Evolutionary conservation across 768 basidiomycete genomes (phyloP).

Genomic region (Tulasnella sp.): DNA sequence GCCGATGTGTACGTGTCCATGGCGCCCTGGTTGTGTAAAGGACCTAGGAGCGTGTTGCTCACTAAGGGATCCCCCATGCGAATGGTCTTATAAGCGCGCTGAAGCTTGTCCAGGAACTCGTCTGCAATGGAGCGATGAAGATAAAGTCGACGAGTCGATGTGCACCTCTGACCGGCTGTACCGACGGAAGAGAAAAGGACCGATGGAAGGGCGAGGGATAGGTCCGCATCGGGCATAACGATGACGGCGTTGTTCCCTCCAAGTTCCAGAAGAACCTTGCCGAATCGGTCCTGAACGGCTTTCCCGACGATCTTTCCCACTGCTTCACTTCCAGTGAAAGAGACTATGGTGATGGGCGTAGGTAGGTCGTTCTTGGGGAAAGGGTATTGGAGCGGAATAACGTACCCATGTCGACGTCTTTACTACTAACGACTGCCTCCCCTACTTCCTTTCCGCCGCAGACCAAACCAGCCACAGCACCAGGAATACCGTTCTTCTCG

Average conservation of each 20-base stretch:
- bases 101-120: constrained; percentile 64
- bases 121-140: constrained; percentile 71
- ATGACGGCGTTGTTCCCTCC: constrained; percentile 95
- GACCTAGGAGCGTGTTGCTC: constrained; percentile 66
- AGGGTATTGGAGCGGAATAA: too few species aligned
- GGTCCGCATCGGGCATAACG: constrained; percentile 88
- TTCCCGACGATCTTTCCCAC: constrained; percentile 84
- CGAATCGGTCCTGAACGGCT: constrained; percentile 76
- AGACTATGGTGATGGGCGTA: constrained; percentile 43
- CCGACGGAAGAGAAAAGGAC: constrained; percentile 94
- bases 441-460: constrained; percentile 77
- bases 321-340: constrained; percentile 89
- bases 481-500: constrained; percentile 71
- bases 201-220: constrained; percentile 77
- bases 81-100: constrained; percentile 59
- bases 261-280: constrained; percentile 80
- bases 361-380: neutral
- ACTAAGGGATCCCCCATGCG: constrained; percentile 80
- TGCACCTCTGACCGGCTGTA: constrained; percentile 60
- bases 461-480: constrained; percentile 72
- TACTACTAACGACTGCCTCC: constrained; percentile 62
- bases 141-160: constrained; percentile 83
- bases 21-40: constrained; percentile 64
- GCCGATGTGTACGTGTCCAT: constrained; percentile 55
- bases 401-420: constrained; percentile 67